Base-by-base conservation (phyloP, 2,329 filamentous ascomycete species). In the Dryadomyces sulphureus region DNA sequence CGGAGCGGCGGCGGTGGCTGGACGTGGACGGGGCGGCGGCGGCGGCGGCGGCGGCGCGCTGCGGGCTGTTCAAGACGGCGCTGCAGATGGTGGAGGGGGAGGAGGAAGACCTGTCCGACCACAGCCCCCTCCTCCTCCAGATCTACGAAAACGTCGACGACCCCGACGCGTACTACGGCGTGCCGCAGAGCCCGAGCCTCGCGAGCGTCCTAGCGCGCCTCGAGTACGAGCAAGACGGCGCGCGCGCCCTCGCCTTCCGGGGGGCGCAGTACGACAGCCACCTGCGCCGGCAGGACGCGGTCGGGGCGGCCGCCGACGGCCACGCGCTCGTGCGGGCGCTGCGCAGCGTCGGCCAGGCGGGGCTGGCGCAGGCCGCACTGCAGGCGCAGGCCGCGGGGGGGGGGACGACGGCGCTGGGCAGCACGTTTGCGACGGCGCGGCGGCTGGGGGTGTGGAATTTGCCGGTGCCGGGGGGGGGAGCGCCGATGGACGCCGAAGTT, bases 131-230 rank as follows among this genome's bases (percentile, higher is more conserved):
- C 1, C 67, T 96, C 12, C 70, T 94, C 39, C 69, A 75, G 1
- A 89, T 98, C 3, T 98, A 92, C 59, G 83, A 86, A 57, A 90
- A 86, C 50, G 84, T 98, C 41, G 89, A 95, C 57, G 93, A 99
- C 56, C 90, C 89, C 2, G 92, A 99, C 60, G 82, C 88, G 1
- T 98, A 94, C 60, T 98, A 98, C 58, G 93, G 92, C 4, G 72
- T 95, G 7, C 77, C 85, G 38, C 84, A 93, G 60, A 76, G 77
- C 36, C 75, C 87, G 7, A 88, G 79, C 48, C 65, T 98, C 16
- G 69, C 75, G 16, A 86, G 82, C 11, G 82, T 96, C 1, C 68
- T 96, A 48, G 76, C 82, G 43, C 80, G 85, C 9, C 72, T 96
- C 5, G 87, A 94, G 53, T 90, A 95, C 57, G 92, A 98, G 63